Conservation (phyloP, 257 asterid genomes). For the Eucommia ulmoides region DNA sequence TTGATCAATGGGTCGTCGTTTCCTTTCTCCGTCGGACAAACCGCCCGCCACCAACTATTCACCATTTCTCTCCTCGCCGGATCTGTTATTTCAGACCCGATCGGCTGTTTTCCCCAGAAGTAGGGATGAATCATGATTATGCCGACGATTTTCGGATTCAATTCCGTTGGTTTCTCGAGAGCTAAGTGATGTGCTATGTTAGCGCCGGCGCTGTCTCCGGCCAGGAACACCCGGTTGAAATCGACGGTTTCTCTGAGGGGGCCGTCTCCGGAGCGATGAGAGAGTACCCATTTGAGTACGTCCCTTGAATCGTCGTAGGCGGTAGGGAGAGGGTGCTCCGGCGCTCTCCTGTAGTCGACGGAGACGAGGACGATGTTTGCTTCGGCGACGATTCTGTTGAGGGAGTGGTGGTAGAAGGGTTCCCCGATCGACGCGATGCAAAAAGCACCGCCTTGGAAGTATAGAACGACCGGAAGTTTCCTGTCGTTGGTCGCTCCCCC, state of each 20-base stretch:
- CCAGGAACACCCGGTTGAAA: conserved; percentile 35
- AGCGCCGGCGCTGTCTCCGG: no score
- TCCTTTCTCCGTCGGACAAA: conserved; percentile 45
- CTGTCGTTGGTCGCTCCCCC: no score
- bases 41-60: conserved; percentile 66
- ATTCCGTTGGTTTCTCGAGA: conserved; percentile 12
- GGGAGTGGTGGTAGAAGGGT: no score
- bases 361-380: conserved; percentile 27
- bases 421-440: no score
- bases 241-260: conserved; percentile 30
- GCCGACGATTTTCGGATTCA: conserved; percentile 28
- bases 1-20: conserved; percentile 58
- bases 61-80: conserved; percentile 47
- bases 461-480: no score
- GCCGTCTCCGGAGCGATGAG: conserved; percentile 8
- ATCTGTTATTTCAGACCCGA: conserved; percentile 39
- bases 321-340: conserved; percentile 57
- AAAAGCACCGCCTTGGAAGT: no score
- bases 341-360: conserved; percentile 44
- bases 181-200: conserved; percentile 67
- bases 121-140: conserved; percentile 53
- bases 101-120: conserved; percentile 62
- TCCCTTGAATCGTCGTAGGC: conserved; percentile 65
- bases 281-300: conserved; percentile 38
- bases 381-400: background rate